phyloP scores from a whole-genome alignment of 345 rosid species.

The Gossypium ekmanianum region DNA sequence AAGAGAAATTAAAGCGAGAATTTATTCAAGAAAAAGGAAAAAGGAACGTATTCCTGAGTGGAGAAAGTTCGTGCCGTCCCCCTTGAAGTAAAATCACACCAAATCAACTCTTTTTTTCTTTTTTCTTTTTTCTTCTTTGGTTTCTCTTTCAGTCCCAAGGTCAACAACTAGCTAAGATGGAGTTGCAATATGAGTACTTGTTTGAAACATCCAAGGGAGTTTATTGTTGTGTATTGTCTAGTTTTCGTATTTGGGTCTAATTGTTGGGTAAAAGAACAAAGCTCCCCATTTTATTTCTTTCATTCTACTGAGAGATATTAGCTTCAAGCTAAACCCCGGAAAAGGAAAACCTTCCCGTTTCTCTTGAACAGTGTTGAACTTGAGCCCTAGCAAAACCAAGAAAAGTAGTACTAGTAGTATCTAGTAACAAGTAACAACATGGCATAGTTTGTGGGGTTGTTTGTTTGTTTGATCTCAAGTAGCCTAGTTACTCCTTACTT shows the following conservation, averaged over 20 bases:
- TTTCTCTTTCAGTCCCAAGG: constrained; percentile 24
- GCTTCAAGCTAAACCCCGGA: not conserved
- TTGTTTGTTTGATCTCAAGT: not conserved
- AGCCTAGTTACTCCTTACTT: not conserved
- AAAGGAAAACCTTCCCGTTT: not conserved
- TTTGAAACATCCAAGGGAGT: constrained; percentile 19
- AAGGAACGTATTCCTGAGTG: not conserved
- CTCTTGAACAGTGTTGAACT: constrained; percentile 7
- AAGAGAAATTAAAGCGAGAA: not conserved
- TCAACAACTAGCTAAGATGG: constrained; percentile 5
- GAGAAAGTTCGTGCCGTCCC: constrained; percentile 30
- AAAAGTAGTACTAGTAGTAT: not conserved
- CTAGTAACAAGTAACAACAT: constrained; percentile 5
- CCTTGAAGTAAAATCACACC: not conserved
- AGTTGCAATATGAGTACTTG: constrained; percentile 1
- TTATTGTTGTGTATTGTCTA: not conserved
- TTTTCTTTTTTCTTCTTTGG: not conserved
- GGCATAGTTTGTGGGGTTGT: constrained; percentile 10
- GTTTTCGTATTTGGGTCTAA: constrained; percentile 10
- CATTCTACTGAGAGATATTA: not conserved
- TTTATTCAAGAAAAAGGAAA: not conserved
- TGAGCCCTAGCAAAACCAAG: constrained; percentile 13
- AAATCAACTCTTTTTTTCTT: not conserved
- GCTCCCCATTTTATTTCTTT: constrained; percentile 20
- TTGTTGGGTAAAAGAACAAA: constrained; percentile 22